Evolutionary conservation across 805 yeast genomes (phyloP).

Genomic region (Candida suzukii): DNA sequence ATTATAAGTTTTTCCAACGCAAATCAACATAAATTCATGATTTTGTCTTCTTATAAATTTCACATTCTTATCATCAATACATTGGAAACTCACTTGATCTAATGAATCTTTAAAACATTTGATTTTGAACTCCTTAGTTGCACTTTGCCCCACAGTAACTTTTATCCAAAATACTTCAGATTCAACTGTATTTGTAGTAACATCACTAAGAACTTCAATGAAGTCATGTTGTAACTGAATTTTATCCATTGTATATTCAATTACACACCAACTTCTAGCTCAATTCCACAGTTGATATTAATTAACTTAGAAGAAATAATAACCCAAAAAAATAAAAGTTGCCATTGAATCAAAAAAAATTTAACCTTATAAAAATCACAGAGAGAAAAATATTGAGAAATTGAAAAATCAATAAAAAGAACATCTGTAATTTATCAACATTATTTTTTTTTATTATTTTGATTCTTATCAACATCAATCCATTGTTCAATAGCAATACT

Average conservation of each 20-base stretch:
- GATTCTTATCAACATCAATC: too few species aligned
- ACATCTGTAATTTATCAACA: too few species aligned
- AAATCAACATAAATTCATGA: background rate
- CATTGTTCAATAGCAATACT: too few species aligned
- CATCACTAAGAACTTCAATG: constrained; percentile 10
- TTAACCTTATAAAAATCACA: too few species aligned
- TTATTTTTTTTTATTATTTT: too few species aligned
- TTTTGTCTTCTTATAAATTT: background rate
- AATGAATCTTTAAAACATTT: background rate
- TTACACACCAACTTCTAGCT: background rate
- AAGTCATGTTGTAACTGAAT: constrained; percentile 13
- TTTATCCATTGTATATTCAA: background rate
- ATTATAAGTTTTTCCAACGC: background rate
- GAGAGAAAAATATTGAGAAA: too few species aligned
- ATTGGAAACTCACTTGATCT: background rate
- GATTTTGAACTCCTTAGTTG: background rate
- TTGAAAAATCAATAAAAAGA: too few species aligned
- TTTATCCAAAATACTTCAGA: constrained; percentile 6
- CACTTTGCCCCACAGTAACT: background rate
- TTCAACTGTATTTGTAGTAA: background rate
- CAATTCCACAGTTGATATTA: too few species aligned
- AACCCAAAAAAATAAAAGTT: too few species aligned
- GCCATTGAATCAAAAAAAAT: too few species aligned
- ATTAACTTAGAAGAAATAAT: too few species aligned
- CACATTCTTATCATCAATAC: background rate